Base-by-base conservation (phyloP, 1,284 basidiomycete genomes). In the Cutaneotrichosporon mucoides region DNA sequence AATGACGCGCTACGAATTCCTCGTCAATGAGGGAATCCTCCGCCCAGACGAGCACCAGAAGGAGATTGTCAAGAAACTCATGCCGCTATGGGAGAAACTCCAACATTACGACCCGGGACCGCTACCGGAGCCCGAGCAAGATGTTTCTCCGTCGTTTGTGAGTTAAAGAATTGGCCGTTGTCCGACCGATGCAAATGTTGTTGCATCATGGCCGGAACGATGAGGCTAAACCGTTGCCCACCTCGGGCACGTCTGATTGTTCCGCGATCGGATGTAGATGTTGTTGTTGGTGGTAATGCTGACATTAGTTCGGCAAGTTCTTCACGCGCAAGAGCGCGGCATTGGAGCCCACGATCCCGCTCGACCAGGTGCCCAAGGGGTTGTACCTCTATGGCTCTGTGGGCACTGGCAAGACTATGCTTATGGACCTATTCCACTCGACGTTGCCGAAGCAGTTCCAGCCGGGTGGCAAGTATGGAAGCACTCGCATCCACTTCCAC, bases 371-470 rank as follows among this genome's bases (percentile, higher is more conserved):
- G 1, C 95, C 94, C 0, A 88, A 88, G 67, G 92, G 94, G 10
- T 82, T 99, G 33, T 99, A 99, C 78, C 86, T 99, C n/a, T 93
- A 90, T 75, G 96, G 96, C 42, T 90, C 93, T 66, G 96, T 99
- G 57, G 95, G 95, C 0, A 98, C 94, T 4, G 95, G 96, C 33
- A 82, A 82, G 82, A 91, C 90, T 0, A 98, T 99, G 94, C 86
- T 99, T 63, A 99, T 99, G 96, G 96, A 99, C 77, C 82, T 99
- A n/a, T 96, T 99, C 79, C 92, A 92, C 81, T 86, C 89, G 64
- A 89, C 92, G 1, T 84, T 99, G 1, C 93, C 94, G 0, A 70
- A 82, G 0, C 84, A 86, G 62, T 84, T 94, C 64, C 83, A 68
- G 41, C 55, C 64, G 11, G 55, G 61, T 15, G 66, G 65, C 5